phyloP scores from a whole-genome alignment of 1,139 yeast genomes.

The Suhomyces wounanorum region DNA sequence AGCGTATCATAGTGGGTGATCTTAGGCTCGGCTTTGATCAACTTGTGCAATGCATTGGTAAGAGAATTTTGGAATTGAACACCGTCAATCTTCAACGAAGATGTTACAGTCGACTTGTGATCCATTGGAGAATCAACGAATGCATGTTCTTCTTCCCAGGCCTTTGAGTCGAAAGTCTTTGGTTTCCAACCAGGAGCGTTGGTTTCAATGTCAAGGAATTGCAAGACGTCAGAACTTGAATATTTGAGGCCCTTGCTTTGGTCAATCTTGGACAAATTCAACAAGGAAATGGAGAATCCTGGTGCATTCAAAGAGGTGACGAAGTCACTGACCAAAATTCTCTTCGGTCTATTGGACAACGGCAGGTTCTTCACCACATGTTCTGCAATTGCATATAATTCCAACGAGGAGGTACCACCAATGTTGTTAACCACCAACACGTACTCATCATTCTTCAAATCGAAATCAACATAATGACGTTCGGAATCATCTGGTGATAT shows the following conservation, averaged over 20 bases:
- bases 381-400: slow-evolving; percentile 65
- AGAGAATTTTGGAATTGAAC: slow-evolving; percentile 39
- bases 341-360: slow-evolving; percentile 54
- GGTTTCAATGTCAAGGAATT: slow-evolving; percentile 66
- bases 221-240: slow-evolving; percentile 34
- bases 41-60: slow-evolving; percentile 50
- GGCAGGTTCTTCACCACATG: slow-evolving; percentile 48
- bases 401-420: slow-evolving; percentile 84
- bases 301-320: slow-evolving; percentile 88
- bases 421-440: slow-evolving; percentile 73
- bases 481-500: slow-evolving; percentile 58
- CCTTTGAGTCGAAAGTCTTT: slow-evolving; percentile 26
- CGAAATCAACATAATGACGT: slow-evolving; percentile 71
- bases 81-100: slow-evolving; percentile 46
- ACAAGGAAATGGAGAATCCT: slow-evolving; percentile 81
- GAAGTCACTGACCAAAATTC: slow-evolving; percentile 71
- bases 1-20: slow-evolving; percentile 83
- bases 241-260: slow-evolving; percentile 37
- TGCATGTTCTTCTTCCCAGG: slow-evolving; percentile 27
- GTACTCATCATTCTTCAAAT: slow-evolving; percentile 57
- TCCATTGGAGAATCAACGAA: slow-evolving; percentile 37
- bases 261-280: slow-evolving; percentile 55
- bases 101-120: slow-evolving; percentile 25
- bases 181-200: slow-evolving; percentile 84
- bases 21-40: slow-evolving; percentile 66